Evolutionary conservation across 306 rosid genomes (phyloP).

Genomic region (Gastrolobium villosum): DNA sequence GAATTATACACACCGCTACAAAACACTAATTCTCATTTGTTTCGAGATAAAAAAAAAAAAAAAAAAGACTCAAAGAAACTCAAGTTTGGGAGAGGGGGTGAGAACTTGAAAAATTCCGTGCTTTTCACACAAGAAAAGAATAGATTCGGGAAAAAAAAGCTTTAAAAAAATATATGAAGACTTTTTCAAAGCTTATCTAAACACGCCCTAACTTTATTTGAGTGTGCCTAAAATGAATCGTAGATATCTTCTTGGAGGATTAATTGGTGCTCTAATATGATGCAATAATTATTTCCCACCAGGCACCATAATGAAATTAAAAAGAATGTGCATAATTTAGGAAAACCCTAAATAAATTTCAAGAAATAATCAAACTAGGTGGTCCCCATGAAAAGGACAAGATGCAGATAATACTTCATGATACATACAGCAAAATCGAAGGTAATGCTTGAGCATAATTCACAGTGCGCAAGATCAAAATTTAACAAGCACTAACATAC

Average conservation of each 20-base stretch:
- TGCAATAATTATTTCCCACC: slow-evolving; percentile 4
- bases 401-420: slow-evolving; percentile 29
- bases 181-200: neutral
- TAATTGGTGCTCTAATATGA: slow-evolving; percentile 1
- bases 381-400: neutral
- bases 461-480: slow-evolving; percentile 17
- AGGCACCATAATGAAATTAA: neutral
- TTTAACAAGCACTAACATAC: slow-evolving; percentile 30
- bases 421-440: slow-evolving; percentile 30
- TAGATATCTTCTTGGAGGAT: slow-evolving; percentile 2
- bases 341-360: neutral
- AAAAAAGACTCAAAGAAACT: too few species aligned
- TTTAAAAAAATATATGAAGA: neutral
- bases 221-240: neutral
- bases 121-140: neutral
- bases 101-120: neutral
- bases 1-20: too few species aligned
- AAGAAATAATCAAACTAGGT: slow-evolving; percentile 1
- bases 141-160: neutral
- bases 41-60: too few species aligned
- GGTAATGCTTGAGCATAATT: slow-evolving; percentile 29
- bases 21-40: too few species aligned
- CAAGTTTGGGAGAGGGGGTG: too few species aligned
- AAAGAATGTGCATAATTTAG: neutral
- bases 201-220: neutral